Conservation (phyloP, 1,284 basidiomycete species). For the Tilletiopsis washingtonensis region DNA sequence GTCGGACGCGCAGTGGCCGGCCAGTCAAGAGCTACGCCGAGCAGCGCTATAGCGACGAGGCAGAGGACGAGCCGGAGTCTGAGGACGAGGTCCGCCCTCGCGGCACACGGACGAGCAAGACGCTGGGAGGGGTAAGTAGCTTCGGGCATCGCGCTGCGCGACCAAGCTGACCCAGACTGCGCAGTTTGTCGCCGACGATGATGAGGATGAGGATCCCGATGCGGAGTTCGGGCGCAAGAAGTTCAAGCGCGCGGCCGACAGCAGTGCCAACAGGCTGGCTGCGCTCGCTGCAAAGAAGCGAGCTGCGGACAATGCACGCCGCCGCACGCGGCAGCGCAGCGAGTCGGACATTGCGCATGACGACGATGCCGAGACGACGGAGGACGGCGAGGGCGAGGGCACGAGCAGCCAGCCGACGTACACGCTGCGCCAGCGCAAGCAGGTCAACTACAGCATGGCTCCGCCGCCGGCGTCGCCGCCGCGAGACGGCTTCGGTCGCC, state of each 20-base stretch:
- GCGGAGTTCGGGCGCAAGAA: not conserved
- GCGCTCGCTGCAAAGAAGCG: not conserved
- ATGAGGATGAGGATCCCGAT: slow-evolving; percentile 5
- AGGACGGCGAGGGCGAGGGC: slow-evolving; percentile 15
- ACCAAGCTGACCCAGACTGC: too few species aligned
- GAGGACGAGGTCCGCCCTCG: not conserved
- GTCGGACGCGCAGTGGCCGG: slow-evolving; percentile 5
- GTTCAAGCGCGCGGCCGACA: not conserved
- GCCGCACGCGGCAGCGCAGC: slow-evolving; percentile 9
- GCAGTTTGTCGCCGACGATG: slow-evolving; percentile 2
- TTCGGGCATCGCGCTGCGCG: too few species aligned
- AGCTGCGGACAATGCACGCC: too few species aligned
- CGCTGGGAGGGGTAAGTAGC: too few species aligned
- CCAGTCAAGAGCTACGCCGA: not conserved
- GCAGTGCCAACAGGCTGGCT: not conserved
- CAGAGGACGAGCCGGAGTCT: not conserved
- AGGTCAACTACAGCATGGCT: slow-evolving; percentile 41
- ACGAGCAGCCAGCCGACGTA: slow-evolving; percentile 9
- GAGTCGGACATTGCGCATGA: slow-evolving; percentile 13
- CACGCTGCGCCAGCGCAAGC: slow-evolving; percentile 40
- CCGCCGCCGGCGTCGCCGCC: slow-evolving; percentile 31
- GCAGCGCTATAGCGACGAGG: too few species aligned
- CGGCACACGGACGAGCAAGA: not conserved
- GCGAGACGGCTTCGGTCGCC: slow-evolving; percentile 37
- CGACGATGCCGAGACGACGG: slow-evolving; percentile 4